phyloP scores from a whole-genome alignment of 169 alveolate species.

The Cryptosporidium xiaoi region DNA sequence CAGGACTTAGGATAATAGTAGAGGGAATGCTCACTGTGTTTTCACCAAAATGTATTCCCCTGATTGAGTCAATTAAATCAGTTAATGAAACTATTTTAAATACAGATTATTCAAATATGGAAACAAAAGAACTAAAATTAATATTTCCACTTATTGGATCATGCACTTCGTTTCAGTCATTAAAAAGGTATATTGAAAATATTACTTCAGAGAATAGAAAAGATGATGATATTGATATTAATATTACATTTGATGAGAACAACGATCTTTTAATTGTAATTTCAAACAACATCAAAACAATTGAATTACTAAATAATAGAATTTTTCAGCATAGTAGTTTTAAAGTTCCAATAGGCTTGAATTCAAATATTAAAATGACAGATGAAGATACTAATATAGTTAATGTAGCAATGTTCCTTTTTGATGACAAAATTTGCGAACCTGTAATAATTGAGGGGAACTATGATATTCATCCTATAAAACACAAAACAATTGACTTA shows the following conservation, averaged over 20 bases:
- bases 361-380: neutral
- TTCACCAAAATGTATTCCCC: constrained; percentile 51
- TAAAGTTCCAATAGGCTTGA: neutral
- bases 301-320: constrained; percentile 27
- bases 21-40: constrained; percentile 54
- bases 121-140: neutral
- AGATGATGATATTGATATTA: neutral
- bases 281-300: neutral
- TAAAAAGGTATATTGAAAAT: neutral
- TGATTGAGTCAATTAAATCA: constrained; percentile 21
- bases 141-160: constrained; percentile 57
- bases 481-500: constrained; percentile 12
- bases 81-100: neutral
- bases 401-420: constrained; percentile 59
- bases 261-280: neutral
- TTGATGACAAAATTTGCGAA: constrained; percentile 49
- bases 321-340: constrained; percentile 57
- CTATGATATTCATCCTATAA: constrained; percentile 23
- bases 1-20: constrained; percentile 36
- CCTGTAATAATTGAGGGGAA: constrained; percentile 53
- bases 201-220: no score
- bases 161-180: neutral
- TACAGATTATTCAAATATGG: neutral
- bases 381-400: constrained; percentile 9
- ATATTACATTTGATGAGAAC: constrained; percentile 8